Percentiles rank a stretch among this genome's conserved stretches.
These are phyloP conservation scores for Penicillium sp. DNA, from an alignment of 2,329 filamentous ascomycete species.

Conservation along the genomic window DNA sequence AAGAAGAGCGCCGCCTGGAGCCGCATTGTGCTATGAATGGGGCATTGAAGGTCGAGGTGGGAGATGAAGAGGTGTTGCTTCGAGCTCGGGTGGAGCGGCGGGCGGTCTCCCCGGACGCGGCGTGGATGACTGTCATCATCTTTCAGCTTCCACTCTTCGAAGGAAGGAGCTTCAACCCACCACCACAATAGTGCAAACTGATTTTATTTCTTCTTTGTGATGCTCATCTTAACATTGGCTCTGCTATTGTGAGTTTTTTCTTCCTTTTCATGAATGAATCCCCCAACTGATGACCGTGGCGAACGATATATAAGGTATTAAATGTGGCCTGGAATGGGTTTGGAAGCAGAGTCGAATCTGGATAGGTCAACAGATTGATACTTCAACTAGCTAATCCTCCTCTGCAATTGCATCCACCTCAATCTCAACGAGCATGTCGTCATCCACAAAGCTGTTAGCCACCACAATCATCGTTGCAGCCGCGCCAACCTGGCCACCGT, in stretches of 20 bases:
- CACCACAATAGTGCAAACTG: not conserved
- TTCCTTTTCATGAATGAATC: too few species aligned
- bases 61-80: constrained; percentile 17
- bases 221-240: too few species aligned
- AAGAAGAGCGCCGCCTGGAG: constrained; percentile 43
- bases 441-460: constrained; percentile 38
- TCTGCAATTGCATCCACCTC: constrained; percentile 40
- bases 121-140: not conserved
- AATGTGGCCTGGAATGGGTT: too few species aligned
- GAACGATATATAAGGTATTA: too few species aligned
- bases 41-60: constrained; percentile 34
- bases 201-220: too few species aligned
- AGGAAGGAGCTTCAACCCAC: too few species aligned
- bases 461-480: constrained; percentile 44
- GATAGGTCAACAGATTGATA: not conserved
- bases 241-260: too few species aligned
- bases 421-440: constrained; percentile 42
- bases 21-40: constrained; percentile 39
- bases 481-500: constrained; percentile 25
- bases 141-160: not conserved
- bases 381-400: not conserved
- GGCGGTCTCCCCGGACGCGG: constrained; percentile 17
- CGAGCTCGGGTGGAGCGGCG: constrained; percentile 21
- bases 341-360: not conserved
- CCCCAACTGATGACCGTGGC: too few species aligned